Base-by-base conservation (phyloP, 768 basidiomycete species). In the Glaciozyma martinii region DNA sequence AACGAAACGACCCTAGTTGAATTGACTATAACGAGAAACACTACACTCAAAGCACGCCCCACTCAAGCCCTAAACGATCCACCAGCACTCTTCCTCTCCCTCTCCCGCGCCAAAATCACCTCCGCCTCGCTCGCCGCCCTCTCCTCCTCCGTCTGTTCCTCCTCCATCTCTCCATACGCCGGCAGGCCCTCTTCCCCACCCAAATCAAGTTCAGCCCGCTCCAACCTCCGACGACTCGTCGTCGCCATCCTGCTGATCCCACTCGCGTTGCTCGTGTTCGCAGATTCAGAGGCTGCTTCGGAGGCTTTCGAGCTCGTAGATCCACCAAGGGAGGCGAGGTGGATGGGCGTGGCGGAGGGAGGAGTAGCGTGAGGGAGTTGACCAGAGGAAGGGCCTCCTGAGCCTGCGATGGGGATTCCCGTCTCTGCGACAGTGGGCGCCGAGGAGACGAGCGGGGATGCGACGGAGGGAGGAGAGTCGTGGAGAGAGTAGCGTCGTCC, bases 341-440 rank as follows among this genome's bases (percentile, higher is more conserved):
- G 37, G 37, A 57, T 44, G 16, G 56, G 56, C 10, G 15, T 12
- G 18, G 40, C 56, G 18, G n/a, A 43, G 25, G 42, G 30, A 27
- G 40, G 25, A 25, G 40, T 25, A 0, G 42, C 42, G 12, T 15
- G 40, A 3, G 40, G 4, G 66, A 78, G 60, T 54, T 75, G 53
- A 58, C 75, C 58, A 66, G 73, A 53, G 57, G 74, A 10, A 61
- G 76, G 70, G 50, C 72, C 59, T 62, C 73, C 56, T 59, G 75
- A 61, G 49, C 73, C 60, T 66, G 73, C 50, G 61, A 72, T 53
- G 70, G 77, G 68, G 44, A 66, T 59, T 29, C 74, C 58, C 65
- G 73, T 66, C 61, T 78, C 66, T 32, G 76, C 63, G 71, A 79
- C 46, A 67, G 77, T 63, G 44, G 78, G 64, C 56, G 71, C 65